Conservation (phyloP, 352 stramenopile genomes). For the Pythium dissimile region DNA sequence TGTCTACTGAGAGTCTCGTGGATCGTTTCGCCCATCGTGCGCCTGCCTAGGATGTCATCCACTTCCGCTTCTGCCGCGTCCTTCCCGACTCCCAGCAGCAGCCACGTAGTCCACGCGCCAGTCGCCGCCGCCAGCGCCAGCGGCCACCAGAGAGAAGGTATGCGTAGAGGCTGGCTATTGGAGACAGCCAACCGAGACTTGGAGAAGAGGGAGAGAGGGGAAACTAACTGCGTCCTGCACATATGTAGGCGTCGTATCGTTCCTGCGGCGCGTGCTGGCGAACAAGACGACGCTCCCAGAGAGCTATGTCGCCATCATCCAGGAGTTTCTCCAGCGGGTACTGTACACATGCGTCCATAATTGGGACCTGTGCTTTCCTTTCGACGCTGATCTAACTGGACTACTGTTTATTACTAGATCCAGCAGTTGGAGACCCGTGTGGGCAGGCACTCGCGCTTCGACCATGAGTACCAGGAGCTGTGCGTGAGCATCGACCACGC, state of each 20-base stretch:
- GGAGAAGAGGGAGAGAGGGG: too few species aligned
- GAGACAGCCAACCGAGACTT: too few species aligned
- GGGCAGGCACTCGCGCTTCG: slow-evolving; percentile 38
- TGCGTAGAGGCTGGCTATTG: too few species aligned
- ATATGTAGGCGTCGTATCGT: slow-evolving; percentile 9
- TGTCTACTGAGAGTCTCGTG: too few species aligned
- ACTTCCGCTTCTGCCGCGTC: background rate
- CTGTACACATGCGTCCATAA: background rate
- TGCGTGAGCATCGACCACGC: slow-evolving; percentile 56
- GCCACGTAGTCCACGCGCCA: background rate
- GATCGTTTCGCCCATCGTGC: background rate
- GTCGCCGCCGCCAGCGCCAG: too few species aligned
- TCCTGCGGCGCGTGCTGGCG: slow-evolving; percentile 21
- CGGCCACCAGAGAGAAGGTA: too few species aligned
- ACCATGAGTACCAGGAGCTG: slow-evolving; percentile 64
- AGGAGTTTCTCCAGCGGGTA: slow-evolving; percentile 17
- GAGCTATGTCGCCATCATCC: slow-evolving; percentile 14
- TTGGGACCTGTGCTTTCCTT: background rate
- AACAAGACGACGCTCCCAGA: slow-evolving; percentile 18
- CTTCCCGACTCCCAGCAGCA: too few species aligned
- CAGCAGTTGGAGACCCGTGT: slow-evolving; percentile 28
- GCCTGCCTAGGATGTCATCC: background rate
- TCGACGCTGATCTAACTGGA: background rate
- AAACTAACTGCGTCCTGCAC: too few species aligned
- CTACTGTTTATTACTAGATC: slow-evolving; percentile 13